Conservation (phyloP, 2,329 filamentous ascomycete genomes). For the Aspergillus melleus region DNA sequence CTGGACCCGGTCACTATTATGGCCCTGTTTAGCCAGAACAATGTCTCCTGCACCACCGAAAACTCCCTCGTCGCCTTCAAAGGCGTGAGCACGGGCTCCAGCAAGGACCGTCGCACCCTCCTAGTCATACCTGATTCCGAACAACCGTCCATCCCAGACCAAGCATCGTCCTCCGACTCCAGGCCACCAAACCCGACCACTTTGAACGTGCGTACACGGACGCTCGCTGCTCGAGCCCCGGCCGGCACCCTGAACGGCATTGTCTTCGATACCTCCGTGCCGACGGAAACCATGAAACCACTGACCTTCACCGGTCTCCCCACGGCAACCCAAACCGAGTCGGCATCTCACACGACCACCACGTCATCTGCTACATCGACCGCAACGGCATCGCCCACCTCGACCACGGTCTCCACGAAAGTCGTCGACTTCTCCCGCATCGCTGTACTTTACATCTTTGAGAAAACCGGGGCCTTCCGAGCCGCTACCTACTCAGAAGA, state of each 20-base stretch:
- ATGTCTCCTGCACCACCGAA: slow-evolving; percentile 78
- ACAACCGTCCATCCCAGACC: slow-evolving; percentile 3
- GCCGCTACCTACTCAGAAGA: slow-evolving; percentile 31
- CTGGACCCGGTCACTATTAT: slow-evolving; percentile 70
- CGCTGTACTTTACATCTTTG: slow-evolving; percentile 43
- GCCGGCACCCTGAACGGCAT: slow-evolving; percentile 39
- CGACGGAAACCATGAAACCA: slow-evolving; percentile 13
- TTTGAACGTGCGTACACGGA: slow-evolving; percentile 14
- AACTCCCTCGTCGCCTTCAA: slow-evolving; percentile 88
- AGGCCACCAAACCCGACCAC: slow-evolving; percentile 8
- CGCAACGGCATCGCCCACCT: slow-evolving; percentile 15
- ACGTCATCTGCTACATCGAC: slow-evolving; percentile 19
- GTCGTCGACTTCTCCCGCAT: slow-evolving; percentile 38
- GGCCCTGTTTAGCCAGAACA: slow-evolving; percentile 71
- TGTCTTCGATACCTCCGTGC: slow-evolving; percentile 30
- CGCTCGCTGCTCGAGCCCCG: slow-evolving; percentile 24
- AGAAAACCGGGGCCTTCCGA: slow-evolving; percentile 33
- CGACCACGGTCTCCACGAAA: slow-evolving; percentile 18
- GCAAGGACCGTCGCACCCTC: slow-evolving; percentile 29
- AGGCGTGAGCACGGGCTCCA: slow-evolving; percentile 42
- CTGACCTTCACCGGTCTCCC: slow-evolving; percentile 5
- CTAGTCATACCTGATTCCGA: slow-evolving; percentile 1
- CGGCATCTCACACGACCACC: neutral
- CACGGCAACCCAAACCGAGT: slow-evolving; percentile 26
- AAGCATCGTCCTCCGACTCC: neutral